Evolutionary conservation across 805 yeast genomes (phyloP), one percentile per base, ranked within the genome.

Genomic region (Starmerella ratchasimensis): DNA sequence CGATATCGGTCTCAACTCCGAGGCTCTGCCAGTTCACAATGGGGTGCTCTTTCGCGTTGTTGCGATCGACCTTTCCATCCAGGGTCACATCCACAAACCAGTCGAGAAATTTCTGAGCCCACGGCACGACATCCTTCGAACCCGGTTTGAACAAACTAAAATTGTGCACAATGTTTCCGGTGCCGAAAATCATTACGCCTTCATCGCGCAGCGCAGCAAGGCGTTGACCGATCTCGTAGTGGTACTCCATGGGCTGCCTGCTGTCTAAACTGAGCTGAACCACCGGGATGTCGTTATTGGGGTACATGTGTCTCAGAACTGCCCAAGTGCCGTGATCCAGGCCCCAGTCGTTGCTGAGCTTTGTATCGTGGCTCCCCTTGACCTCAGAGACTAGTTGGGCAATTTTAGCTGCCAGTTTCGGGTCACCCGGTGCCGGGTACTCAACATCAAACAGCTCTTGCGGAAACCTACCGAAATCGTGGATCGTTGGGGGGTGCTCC

Each of bases 81-180:
- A 14, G n/a, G 3, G 40, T 27, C 23, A 25, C 36, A 16, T 11
- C 31, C 19, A 57, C 51, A 31, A 61, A 49, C 33, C 73, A 47
- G 4, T 53, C 49, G 19, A 64, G 54, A 13, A 72, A 61, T 19
- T 50, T 52, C 26, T 63, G 50, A 15, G 58, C 60, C 47, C 47
- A 43, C 7, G 20, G 24, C 18, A 36, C 31, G 20, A 31, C 24
- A 6, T 34, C 47, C 3, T 54, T 50, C 13, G 43, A 39, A n/a
- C 22, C 28, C 23, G 21, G 20, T 3, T 21, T 32, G 22, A 42
- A 11, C 20, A 50, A 36, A 11, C 44, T 34, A 13, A 48, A 42
- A 50, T 79, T 79, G 56, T 79, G 88, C 26, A 78, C 86, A 9
- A 79, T 62, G 74, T 76, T 74, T 2, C 90, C 90, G 1, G 81